These are phyloP conservation scores for Amanita molliuscula DNA, from an alignment of 768 basidiomycete genomes.

Conservation along the genomic window DNA sequence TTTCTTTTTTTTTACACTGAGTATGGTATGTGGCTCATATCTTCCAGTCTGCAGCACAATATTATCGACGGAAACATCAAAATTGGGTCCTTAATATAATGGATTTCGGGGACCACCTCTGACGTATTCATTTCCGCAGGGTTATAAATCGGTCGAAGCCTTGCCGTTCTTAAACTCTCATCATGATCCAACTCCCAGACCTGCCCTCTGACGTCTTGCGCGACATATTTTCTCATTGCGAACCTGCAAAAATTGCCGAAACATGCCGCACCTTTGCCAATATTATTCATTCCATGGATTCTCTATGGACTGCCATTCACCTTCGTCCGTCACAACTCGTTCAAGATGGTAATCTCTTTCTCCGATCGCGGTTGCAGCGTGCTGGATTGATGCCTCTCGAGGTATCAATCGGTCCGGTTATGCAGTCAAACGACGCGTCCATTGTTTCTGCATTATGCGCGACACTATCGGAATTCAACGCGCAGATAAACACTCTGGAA, in stretches of 20 bases:
- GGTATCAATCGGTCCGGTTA: background rate
- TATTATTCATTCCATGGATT: background rate
- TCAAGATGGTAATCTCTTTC: background rate
- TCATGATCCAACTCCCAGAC: background rate
- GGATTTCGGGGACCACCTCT: too few relatives aligned
- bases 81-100: too few relatives aligned
- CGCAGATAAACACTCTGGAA: background rate
- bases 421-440: background rate
- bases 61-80: too few relatives aligned
- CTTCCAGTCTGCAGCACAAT: too few relatives aligned
- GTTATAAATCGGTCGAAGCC: background rate
- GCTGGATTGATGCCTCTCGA: background rate
- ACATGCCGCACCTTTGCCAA: background rate
- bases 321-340: background rate
- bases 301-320: background rate
- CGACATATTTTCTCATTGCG: background rate
- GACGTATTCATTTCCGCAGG: background rate
- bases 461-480: background rate
- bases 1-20: background rate
- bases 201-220: background rate
- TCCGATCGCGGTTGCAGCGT: background rate
- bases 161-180: background rate
- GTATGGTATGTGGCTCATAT: background rate
- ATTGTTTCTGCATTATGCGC: background rate
- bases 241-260: background rate